Conservation (phyloP, 345 rosid genomes). For the Corchorus capsularis region DNA sequence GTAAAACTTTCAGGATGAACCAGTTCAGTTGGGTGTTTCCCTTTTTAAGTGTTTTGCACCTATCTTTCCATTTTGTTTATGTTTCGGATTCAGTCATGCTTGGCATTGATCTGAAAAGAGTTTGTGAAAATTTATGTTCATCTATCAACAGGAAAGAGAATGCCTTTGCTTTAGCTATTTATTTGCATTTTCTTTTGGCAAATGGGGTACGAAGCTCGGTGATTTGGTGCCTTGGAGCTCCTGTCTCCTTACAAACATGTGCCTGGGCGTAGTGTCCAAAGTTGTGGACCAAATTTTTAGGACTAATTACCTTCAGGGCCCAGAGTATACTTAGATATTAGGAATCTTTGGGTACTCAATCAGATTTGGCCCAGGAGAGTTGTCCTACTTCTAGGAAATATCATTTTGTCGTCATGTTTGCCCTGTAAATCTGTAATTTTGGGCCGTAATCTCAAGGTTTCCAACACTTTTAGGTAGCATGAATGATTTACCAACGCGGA, state of each 20-base stretch:
- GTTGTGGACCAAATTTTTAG: neutral
- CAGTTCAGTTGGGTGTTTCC: neutral
- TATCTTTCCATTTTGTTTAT: neutral
- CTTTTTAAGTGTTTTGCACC: neutral
- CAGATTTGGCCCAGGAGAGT: no score
- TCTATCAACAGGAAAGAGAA: neutral
- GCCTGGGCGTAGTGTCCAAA: neutral
- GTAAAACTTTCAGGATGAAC: neutral
- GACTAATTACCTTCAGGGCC: neutral
- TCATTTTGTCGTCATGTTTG: neutral
- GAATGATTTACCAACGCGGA: no score
- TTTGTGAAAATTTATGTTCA: neutral
- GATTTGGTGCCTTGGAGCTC: neutral
- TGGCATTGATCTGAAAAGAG: neutral
- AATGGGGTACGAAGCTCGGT: neutral
- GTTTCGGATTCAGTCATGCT: neutral
- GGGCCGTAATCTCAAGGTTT: neutral
- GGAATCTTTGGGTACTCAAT: neutral
- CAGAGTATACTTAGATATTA: neutral
- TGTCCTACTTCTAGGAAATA: neutral
- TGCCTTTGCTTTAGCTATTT: no score
- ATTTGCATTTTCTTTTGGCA: neutral
- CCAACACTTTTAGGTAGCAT: neutral
- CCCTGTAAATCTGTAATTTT: neutral
- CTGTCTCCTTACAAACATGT: neutral